phyloP scores from a whole-genome alignment of 202 grass and related monocot species.

The Bolboschoenoplectus hybrid region DNA sequence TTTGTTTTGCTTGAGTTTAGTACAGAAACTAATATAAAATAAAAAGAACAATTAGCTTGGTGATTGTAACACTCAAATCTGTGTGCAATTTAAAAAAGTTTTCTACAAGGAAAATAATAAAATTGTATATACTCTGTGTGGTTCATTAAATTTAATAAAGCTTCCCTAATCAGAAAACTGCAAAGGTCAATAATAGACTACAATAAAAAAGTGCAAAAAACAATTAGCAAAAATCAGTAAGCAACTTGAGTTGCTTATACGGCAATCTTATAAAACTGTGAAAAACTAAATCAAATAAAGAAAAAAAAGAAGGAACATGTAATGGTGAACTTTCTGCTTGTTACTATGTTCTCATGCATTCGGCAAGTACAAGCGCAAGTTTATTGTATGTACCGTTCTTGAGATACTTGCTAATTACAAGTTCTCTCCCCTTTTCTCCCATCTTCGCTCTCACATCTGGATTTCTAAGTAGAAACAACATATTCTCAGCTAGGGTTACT shows the following conservation, averaged over 20 bases:
- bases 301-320: not conserved
- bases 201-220: not conserved
- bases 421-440: slow-evolving; percentile 48
- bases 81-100: not conserved
- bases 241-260: slow-evolving; percentile 11
- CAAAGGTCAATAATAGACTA: slow-evolving; percentile 1
- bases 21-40: not conserved
- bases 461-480: slow-evolving; percentile 48
- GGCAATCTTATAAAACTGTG: not conserved
- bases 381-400: slow-evolving; percentile 49
- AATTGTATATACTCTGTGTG: not conserved
- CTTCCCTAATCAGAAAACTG: not conserved
- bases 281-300: slow-evolving; percentile 4
- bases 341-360: slow-evolving; percentile 49
- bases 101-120: slow-evolving; percentile 10
- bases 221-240: slow-evolving; percentile 19
- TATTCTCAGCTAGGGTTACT: slow-evolving; percentile 44
- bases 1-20: not conserved
- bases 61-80: not conserved
- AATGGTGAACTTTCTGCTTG: slow-evolving; percentile 8
- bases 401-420: slow-evolving; percentile 50
- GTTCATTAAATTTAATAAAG: not conserved
- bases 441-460: slow-evolving; percentile 43
- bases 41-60: not conserved
- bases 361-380: slow-evolving; percentile 43